Percentiles rank a stretch among this genome's conserved stretches.
These are phyloP conservation scores for Annulohypoxylon bovei DNA, from an alignment of 495 filamentous ascomycete species.

Conservation along the genomic window DNA sequence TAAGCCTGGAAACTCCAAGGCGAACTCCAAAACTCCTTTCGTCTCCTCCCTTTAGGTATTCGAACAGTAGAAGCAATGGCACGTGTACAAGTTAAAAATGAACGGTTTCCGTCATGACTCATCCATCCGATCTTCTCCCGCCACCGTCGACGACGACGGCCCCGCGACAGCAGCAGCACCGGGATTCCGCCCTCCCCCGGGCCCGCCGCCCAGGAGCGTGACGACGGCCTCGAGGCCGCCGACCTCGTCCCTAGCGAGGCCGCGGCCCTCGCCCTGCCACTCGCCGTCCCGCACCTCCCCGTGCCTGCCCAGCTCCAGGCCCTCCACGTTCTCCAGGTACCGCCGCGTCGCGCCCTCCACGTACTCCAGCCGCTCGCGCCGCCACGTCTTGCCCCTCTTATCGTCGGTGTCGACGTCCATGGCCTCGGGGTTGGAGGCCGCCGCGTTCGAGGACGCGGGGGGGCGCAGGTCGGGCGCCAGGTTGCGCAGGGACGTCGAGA, in stretches of 20 bases:
- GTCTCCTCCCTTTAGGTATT: slow-evolving; percentile 13
- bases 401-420: slow-evolving; percentile 28
- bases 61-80: slow-evolving; percentile 1
- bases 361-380: slow-evolving; percentile 74
- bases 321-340: slow-evolving; percentile 64
- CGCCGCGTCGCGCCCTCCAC: slow-evolving; percentile 73
- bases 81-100: background rate
- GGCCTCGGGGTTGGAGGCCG: background rate
- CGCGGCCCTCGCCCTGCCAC: slow-evolving; percentile 58
- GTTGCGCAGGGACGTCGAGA: slow-evolving; percentile 70
- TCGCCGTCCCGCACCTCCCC: slow-evolving; percentile 69
- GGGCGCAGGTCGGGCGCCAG: slow-evolving; percentile 64
- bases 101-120: slow-evolving; percentile 40
- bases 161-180: background rate
- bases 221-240: slow-evolving; percentile 62
- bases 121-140: slow-evolving; percentile 41
- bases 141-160: background rate
- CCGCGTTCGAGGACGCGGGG: slow-evolving; percentile 1
- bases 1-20: background rate
- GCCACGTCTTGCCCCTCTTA: slow-evolving; percentile 54
- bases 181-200: too few species aligned
- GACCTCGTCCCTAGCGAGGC: slow-evolving; percentile 58
- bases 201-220: slow-evolving; percentile 49
- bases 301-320: slow-evolving; percentile 63
- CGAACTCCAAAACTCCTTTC: slow-evolving; percentile 25